Conservation (phyloP, 2,329 filamentous ascomycete genomes). For the Neophaeococcomyces aloes region DNA sequence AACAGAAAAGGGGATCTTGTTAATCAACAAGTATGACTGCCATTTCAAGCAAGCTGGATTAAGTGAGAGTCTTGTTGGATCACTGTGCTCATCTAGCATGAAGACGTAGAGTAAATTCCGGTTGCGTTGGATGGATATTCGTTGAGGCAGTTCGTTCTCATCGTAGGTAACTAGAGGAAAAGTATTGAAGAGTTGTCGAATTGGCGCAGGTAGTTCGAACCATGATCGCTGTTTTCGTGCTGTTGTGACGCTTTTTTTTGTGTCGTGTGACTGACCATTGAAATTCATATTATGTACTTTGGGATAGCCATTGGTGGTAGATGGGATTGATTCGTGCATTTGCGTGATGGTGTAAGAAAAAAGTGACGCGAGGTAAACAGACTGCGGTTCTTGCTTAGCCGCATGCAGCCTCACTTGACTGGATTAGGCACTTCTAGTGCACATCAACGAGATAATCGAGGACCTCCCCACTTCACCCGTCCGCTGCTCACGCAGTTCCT, state of each 20-base stretch:
- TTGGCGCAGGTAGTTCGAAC: constrained; percentile 50
- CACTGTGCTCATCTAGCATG: constrained; percentile 38
- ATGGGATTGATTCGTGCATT: not conserved
- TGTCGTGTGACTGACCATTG: not conserved
- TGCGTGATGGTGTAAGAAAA: not conserved
- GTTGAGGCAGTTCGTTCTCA: constrained; percentile 61
- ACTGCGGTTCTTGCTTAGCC: constrained; percentile 1
- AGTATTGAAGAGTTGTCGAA: constrained; percentile 72
- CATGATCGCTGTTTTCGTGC: constrained; percentile 14
- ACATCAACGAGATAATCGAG: too few species aligned
- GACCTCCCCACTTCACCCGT: too few species aligned
- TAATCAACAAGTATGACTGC: constrained; percentile 84
- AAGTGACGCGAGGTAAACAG: not conserved
- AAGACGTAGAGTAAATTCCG: constrained; percentile 66
- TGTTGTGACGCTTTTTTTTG: not conserved
- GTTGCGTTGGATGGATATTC: constrained; percentile 39
- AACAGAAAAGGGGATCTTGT: constrained; percentile 55
- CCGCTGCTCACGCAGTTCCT: too few species aligned
- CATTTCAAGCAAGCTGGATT: constrained; percentile 92
- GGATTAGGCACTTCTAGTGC: not conserved
- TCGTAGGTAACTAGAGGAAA: constrained; percentile 72
- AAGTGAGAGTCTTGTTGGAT: constrained; percentile 52
- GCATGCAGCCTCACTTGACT: not conserved
- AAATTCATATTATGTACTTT: constrained; percentile 9
- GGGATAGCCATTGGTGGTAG: not conserved